Evolutionary conservation across 169 alveolate species (phyloP), one percentile per base, ranked within the genome.

Genomic region (Plasmodium vivax): DNA sequence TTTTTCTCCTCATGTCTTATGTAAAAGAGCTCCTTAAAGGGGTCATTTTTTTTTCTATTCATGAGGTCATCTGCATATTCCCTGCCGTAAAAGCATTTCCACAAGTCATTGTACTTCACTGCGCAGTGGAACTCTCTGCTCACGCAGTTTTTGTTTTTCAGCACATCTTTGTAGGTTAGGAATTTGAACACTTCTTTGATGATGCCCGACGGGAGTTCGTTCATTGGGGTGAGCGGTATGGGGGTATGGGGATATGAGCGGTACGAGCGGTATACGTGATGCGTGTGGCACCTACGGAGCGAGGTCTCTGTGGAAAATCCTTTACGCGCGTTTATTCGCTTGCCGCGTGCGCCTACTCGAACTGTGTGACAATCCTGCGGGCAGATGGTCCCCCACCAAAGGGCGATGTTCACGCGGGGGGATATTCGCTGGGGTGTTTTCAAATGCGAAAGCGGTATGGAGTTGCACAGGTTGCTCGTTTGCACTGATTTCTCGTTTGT

Each of bases 181-280:
- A 82, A 82, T 32, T 82, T 82, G 56, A 82, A 82, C 1, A 82
- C n/a, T 82, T 82, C 88, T 47, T 82, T 82, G 47, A 82, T 82
- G 56, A 82, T 45, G 68, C 74, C 88, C 38, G 88, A 82, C 27
- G 88, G 68, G 30, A 82, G 68, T 43, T 82, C 88, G 41, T 82
- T 82, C 88, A 82, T 82, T 82, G 73, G 38, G 62, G 23, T 7
- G 62, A 51, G 2, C 14, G 27, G n/a, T 51, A 14, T 6, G 62
- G 62, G 16, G 62, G n/a, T 12, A 47, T 9, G 12, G 58, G 2
- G n/a, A 23, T 51, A 51, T 14, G 8, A 51, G 1, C 62, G 23
- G 62, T 51, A 8, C 2, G 3, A 8, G 54, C 54, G 47, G 4
- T 36, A 36, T 3, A 3, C 41, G 41, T 36, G 41, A 36, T 36